Conservation (phyloP, 2,329 filamentous ascomycete genomes). For the Scopulariopsis brevicaulis region DNA sequence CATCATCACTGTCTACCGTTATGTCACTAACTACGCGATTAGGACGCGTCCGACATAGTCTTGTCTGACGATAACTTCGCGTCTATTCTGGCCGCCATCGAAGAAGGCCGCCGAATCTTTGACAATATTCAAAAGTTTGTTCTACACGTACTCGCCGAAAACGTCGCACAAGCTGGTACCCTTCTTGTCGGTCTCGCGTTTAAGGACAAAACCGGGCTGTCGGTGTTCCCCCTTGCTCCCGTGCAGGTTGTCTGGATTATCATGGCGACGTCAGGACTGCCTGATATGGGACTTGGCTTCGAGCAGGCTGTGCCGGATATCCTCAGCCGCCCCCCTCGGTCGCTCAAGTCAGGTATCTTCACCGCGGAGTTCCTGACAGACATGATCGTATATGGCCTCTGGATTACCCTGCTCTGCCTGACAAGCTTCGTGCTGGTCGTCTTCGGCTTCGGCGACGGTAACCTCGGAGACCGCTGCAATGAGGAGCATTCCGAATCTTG, state of each 20-base stretch:
- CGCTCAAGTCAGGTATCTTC: constrained; percentile 43
- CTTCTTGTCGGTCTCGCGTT: constrained; percentile 58
- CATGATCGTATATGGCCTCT: constrained; percentile 50
- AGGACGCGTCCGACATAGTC: constrained; percentile 51
- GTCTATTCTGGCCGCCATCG: constrained; percentile 31
- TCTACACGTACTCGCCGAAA: constrained; percentile 52
- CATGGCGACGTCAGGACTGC: constrained; percentile 59
- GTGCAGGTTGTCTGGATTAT: constrained; percentile 64
- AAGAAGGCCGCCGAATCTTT: constrained; percentile 56
- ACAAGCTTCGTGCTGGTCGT: constrained; percentile 47
- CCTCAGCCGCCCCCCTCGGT: constrained; percentile 51
- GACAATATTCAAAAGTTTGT: constrained; percentile 65
- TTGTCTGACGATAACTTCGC: constrained; percentile 59
- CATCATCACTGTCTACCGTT: no score
- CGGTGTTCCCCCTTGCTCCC: constrained; percentile 58
- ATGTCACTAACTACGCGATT: no score
- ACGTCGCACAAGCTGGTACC: constrained; percentile 54
- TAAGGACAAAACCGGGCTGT: constrained; percentile 50
- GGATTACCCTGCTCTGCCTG: constrained; percentile 49
- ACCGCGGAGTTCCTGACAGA: constrained; percentile 52
- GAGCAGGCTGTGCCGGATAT: constrained; percentile 57
- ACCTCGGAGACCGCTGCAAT: constrained; percentile 47
- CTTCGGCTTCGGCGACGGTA: constrained; percentile 40
- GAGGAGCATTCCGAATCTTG: constrained; percentile 35
- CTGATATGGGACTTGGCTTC: constrained; percentile 62